These are phyloP conservation scores for Acanthamoeba healyi DNA, from an alignment of 208 protist genomes.

Conservation along the genomic window DNA sequence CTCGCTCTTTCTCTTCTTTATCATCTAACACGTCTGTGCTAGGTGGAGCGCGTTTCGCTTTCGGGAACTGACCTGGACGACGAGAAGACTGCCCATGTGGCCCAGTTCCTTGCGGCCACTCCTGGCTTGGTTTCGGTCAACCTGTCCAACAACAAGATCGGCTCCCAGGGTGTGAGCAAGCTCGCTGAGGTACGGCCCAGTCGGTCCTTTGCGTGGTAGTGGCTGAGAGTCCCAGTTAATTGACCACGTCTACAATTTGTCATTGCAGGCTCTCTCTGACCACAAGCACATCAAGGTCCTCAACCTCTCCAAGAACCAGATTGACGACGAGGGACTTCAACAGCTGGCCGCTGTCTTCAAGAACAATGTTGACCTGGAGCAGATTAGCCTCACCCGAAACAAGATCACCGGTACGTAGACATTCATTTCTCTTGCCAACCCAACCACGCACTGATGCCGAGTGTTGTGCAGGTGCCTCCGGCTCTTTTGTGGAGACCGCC, in stretches of 20 bases:
- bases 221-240: not conserved
- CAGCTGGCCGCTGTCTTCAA: conserved; percentile 30
- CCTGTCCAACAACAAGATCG: conserved; percentile 53
- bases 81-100: not conserved
- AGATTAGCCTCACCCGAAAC: conserved; percentile 33
- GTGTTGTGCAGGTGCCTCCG: not conserved
- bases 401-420: conserved; percentile 17
- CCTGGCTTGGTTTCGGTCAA: conserved; percentile 32
- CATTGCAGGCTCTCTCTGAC: not conserved
- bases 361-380: conserved; percentile 31
- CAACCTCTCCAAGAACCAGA: conserved; percentile 34
- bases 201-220: no score
- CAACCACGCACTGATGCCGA: no score
- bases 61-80: conserved; percentile 21
- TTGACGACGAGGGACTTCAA: conserved; percentile 38
- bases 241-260: no score
- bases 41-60: conserved; percentile 25
- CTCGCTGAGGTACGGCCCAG: conserved; percentile 69
- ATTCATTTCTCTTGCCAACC: not conserved
- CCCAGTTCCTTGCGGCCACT: not conserved
- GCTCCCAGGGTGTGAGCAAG: not conserved
- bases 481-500: not conserved
- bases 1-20: no score
- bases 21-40: no score
- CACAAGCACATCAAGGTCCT: conserved; percentile 47